Evolutionary conservation across 352 stramenopile genomes (phyloP).

Genomic region (Globisporangium splendens): DNA sequence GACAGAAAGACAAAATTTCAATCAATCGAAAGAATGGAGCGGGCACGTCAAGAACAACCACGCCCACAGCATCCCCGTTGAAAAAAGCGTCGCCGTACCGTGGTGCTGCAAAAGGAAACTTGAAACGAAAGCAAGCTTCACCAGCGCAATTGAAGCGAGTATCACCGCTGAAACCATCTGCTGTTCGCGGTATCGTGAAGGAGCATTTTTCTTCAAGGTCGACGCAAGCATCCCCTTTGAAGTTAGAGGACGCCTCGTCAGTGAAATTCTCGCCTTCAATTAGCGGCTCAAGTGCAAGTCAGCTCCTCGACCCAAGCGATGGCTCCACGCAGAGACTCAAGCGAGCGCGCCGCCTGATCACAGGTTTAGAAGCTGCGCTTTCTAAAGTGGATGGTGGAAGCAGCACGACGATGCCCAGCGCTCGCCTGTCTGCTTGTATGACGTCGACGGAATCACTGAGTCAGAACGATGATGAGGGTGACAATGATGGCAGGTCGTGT

Average conservation of each 20-base stretch:
- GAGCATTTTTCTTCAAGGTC: background rate
- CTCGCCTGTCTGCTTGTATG: background rate
- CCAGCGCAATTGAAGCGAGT: background rate
- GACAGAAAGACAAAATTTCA: background rate
- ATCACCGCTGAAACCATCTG: background rate
- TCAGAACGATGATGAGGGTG: background rate
- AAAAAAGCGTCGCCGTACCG: background rate
- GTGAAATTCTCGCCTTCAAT: too few species aligned
- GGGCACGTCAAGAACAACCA: too few species aligned
- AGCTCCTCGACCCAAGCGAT: background rate
- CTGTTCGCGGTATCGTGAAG: background rate
- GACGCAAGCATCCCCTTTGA: background rate
- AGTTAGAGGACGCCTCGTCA: too few species aligned
- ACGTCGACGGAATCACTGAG: background rate
- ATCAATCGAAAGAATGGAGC: too few species aligned
- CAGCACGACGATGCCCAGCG: background rate
- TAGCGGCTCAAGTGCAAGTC: too few species aligned
- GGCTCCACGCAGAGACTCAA: constrained; percentile 1
- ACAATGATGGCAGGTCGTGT: too few species aligned
- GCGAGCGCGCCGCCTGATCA: constrained; percentile 3
- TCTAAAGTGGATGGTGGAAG: background rate
- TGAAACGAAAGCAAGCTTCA: constrained; percentile 1
- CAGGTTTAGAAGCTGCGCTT: constrained; percentile 11
- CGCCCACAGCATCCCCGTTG: too few species aligned
- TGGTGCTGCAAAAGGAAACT: background rate